Conservation (phyloP, 331 rosid genomes). For the Acacia pycnantha region DNA sequence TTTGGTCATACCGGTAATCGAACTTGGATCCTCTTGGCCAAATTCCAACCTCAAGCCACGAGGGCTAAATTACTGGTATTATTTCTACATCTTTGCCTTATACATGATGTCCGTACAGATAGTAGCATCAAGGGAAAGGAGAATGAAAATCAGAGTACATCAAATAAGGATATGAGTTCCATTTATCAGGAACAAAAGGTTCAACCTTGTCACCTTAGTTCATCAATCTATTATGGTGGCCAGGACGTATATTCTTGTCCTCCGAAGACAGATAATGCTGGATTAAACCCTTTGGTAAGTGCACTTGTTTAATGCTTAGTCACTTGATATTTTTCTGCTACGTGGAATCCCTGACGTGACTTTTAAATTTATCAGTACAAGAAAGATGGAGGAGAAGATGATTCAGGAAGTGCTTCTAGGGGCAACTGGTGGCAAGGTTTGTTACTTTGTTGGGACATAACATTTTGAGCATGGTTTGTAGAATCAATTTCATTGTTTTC, state of each 20-base stretch:
- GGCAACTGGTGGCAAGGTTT: conserved; percentile 99
- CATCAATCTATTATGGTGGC: conserved; percentile 95
- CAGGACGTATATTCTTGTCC: conserved; percentile 71
- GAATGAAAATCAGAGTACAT: conserved; percentile 39
- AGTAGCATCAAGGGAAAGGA: conserved; percentile 32
- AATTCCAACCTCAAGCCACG: too few species aligned
- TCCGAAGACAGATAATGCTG: conserved; percentile 41
- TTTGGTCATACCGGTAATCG: not conserved
- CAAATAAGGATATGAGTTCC: conserved; percentile 47
- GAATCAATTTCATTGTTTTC: conserved; percentile 5
- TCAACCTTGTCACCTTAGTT: conserved; percentile 88
- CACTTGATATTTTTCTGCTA: not conserved
- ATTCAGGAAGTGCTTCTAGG: conserved; percentile 80
- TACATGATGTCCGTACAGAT: conserved; percentile 33
- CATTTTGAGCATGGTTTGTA: not conserved
- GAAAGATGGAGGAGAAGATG: conserved; percentile 83
- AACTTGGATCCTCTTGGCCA: too few species aligned
- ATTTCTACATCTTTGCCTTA: not conserved
- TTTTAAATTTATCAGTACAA: conserved; percentile 43
- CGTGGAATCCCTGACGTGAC: not conserved
- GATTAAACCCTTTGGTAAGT: conserved; percentile 50
- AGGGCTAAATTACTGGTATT: too few species aligned
- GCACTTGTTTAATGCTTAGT: not conserved
- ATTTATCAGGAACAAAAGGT: conserved; percentile 68
- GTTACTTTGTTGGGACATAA: not conserved